Evolutionary conservation across 2,329 filamentous ascomycete species (phyloP), one percentile per base, ranked within the genome.

Genomic region (Aspergillus brasiliensis): DNA sequence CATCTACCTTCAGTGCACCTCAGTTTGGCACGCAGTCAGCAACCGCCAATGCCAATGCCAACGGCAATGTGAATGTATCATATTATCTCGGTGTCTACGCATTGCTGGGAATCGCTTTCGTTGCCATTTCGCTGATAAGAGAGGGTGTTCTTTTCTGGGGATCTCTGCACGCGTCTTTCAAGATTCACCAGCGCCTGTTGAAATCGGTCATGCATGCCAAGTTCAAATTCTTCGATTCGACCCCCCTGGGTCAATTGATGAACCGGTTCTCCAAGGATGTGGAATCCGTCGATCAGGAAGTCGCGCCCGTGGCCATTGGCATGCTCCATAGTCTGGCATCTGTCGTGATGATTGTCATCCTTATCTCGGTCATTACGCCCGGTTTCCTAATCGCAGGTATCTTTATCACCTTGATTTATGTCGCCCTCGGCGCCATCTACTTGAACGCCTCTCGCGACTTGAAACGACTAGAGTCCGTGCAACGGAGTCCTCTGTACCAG

Each of bases 211-310:
- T 91, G 13, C 88, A 93, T 66, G 95, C 95, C 28, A 94, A 92
- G 73, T 98, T 99, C 82, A 92, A 91, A 73, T 99, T 99, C 80
- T 99, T 99, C 71, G 95, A 99, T 71, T 90, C 94, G 1, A 99
- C 95, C 0, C 95, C 95, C 2, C 85, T 98, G 0, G 95, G 95
- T 11, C 94, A 97, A 77, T 84, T 99, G 70, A 98, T 98, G 89
- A 99, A 99, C 77, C 88, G 95, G 19, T 99, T 99, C 79, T 98
- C 94, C 74, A 98, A 98, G 77, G 95, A 99, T 74, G 86, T 99
- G 13, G 93, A 99, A 75, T 88, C 92, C 10, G 84, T 99, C 19
- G 95, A 99, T 67, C 95, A 99, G 74, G 95, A 99, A 75, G 91
- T 99, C 59, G 93, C 95, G 0, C 92, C 93, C 2, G 88, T 96